Evolutionary conservation across 805 yeast species (phyloP), one percentile per base, ranked within the genome.

Genomic region (Sungouiella blattae): DNA sequence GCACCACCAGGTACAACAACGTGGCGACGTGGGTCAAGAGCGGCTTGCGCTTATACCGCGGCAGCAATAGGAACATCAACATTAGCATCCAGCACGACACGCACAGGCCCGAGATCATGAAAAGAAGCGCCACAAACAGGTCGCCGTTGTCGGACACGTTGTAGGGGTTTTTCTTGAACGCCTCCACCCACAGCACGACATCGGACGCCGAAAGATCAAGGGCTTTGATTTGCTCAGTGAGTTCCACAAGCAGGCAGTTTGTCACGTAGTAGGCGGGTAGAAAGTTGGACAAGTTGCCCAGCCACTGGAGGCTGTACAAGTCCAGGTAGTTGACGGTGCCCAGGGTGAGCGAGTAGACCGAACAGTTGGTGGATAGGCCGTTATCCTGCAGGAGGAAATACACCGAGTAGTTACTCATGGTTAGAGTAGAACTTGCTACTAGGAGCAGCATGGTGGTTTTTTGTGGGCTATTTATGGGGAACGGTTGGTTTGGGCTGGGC

Each of bases 51-150:
- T 75, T 75, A 26, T 62, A 62, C 14, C 50, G 49, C 4, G 73
- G 75, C 14, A 77, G 71, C 21, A 85, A 53, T 14, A 74, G 50
- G 28, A 83, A 62, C 22, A 83, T 57, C 12, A 83, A 41, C 33
- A 81, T 59, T 17, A 86, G 62, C 77, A 84, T 77, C 94, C 94
- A 86, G 18, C 80, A 66, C 11, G 81, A 71, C 5, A 77, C 75
- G 40, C 78, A 76, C 13, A 75, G 64, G 0, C 80, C 76, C 36
- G 77, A 67, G 4, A 73, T 51, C n/a, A 72, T 71, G 56, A 76
- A 79, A 28, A 74, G 58, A 3, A 78, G 58, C 14, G 72, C 69
- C 26, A 67, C 65, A 39, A 64, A 63, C 14, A 65, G 50, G 41
- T 62, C 67, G n/a, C 71, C 72, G 39, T 60, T 61, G 38, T 63